Evolutionary conservation across 2,329 filamentous ascomycete genomes (phyloP).

Genomic region (Penicillium sp.): DNA sequence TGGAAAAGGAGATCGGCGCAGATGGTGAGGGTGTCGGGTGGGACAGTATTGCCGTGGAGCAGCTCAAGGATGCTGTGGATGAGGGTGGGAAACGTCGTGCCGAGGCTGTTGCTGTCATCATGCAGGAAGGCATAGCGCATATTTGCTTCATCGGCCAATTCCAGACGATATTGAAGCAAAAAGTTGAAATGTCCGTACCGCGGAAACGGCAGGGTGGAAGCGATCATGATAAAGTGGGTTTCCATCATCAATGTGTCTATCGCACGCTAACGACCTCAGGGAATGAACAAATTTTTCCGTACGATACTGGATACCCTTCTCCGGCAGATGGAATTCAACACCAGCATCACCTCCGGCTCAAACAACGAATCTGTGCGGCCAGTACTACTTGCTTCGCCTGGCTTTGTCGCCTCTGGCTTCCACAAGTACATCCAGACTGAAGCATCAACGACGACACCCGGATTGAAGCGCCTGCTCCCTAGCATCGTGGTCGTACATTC

Average conservation of each 20-base stretch:
- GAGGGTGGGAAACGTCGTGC: slow-evolving; percentile 65
- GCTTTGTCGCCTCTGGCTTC: slow-evolving; percentile 78
- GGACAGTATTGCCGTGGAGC: slow-evolving; percentile 80
- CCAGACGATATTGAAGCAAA: slow-evolving; percentile 47
- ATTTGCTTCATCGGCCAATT: slow-evolving; percentile 50
- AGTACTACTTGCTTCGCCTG: slow-evolving; percentile 79
- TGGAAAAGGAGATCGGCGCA: slow-evolving; percentile 67
- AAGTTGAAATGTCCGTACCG: slow-evolving; percentile 46
- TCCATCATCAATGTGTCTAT: neutral
- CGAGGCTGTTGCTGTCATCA: slow-evolving; percentile 81
- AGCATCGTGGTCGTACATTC: slow-evolving; percentile 68
- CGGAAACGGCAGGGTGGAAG: slow-evolving; percentile 45
- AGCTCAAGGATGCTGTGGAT: slow-evolving; percentile 71
- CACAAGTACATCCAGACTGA: slow-evolving; percentile 63
- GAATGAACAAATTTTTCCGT: slow-evolving; percentile 71
- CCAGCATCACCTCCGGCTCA: slow-evolving; percentile 35
- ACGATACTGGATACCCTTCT: slow-evolving; percentile 69
- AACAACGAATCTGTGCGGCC: slow-evolving; percentile 47
- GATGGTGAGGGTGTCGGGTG: slow-evolving; percentile 55
- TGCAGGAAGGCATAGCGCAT: slow-evolving; percentile 66
- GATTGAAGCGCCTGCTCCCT: slow-evolving; percentile 63
- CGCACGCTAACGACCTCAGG: slow-evolving; percentile 39
- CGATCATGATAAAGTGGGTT: slow-evolving; percentile 46
- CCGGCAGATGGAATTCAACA: slow-evolving; percentile 68
- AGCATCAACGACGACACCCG: slow-evolving; percentile 56